A percentile compares a stretch with the other conserved stretches of the same genome.
These are phyloP conservation scores for Mycena olivaceomarginata DNA, from an alignment of 768 basidiomycete species.

Conservation along the genomic window DNA sequence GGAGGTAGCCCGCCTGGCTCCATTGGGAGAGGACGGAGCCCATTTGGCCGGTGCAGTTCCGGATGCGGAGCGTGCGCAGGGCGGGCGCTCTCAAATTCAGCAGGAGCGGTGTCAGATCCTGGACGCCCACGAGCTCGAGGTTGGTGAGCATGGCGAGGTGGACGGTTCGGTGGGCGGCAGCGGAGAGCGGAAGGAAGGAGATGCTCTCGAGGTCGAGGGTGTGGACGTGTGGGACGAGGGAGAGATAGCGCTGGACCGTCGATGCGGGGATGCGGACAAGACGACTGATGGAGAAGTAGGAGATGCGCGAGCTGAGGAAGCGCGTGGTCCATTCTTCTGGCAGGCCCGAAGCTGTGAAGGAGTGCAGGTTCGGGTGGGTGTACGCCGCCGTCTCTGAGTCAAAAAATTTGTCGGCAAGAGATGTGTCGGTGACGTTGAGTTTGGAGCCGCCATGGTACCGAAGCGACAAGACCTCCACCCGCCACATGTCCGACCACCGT, in stretches of 20 bases:
- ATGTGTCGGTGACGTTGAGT: not conserved
- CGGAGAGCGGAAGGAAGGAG: slow-evolving; percentile 23
- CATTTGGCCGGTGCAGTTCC: slow-evolving; percentile 37
- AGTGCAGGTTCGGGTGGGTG: slow-evolving; percentile 45
- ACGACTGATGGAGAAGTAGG: slow-evolving; percentile 43
- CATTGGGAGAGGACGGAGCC: slow-evolving; percentile 51
- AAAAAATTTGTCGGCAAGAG: slow-evolving; percentile 40
- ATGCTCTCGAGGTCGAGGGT: slow-evolving; percentile 45
- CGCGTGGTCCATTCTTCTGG: slow-evolving; percentile 44
- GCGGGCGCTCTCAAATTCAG: slow-evolving; percentile 46
- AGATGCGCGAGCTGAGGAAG: slow-evolving; percentile 53
- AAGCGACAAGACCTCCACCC: slow-evolving; percentile 48
- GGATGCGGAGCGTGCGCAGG: slow-evolving; percentile 50
- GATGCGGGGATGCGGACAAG: slow-evolving; percentile 32
- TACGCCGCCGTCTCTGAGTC: slow-evolving; percentile 3
- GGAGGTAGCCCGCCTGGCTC: slow-evolving; percentile 50
- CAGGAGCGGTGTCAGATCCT: slow-evolving; percentile 45
- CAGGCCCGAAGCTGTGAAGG: slow-evolving; percentile 43
- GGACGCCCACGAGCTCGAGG: slow-evolving; percentile 46
- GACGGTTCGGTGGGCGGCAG: slow-evolving; percentile 5
- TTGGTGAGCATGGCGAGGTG: slow-evolving; percentile 45
- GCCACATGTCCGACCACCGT: slow-evolving; percentile 45
- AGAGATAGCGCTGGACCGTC: slow-evolving; percentile 26
- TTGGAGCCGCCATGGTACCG: not conserved
- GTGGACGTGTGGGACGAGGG: slow-evolving; percentile 43